Evolutionary conservation across 352 stramenopile species (phyloP).

Genomic region (Peronospora belbahrii): DNA sequence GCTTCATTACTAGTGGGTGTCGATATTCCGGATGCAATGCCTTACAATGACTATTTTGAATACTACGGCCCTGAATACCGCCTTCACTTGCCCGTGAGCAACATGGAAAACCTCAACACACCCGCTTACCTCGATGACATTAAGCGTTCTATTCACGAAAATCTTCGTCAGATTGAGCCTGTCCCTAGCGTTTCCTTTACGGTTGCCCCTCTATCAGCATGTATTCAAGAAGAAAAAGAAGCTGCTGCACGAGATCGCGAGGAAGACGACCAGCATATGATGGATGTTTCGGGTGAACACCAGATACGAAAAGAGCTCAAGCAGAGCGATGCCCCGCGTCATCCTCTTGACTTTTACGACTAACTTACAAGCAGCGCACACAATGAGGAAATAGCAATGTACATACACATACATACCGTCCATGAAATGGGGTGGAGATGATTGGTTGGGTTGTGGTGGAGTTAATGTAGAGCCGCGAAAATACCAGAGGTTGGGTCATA

Average conservation of each 20-base stretch:
- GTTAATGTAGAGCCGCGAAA: too few relatives aligned
- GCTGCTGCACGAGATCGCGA: constrained; percentile 42
- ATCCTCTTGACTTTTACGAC: constrained; percentile 77
- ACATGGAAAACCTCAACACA: constrained; percentile 97
- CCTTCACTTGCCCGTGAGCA: constrained; percentile 93
- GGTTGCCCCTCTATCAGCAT: constrained; percentile 51
- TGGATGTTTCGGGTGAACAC: constrained; percentile 56
- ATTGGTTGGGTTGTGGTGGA: constrained; percentile 3
- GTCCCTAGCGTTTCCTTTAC: constrained; percentile 96
- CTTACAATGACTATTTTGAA: constrained; percentile 99
- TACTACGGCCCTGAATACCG: constrained; percentile 98
- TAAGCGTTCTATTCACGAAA: constrained; percentile 88
- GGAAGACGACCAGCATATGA: constrained; percentile 58
- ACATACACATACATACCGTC: too few relatives aligned
- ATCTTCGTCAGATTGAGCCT: constrained; percentile 92
- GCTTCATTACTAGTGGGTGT: constrained; percentile 92
- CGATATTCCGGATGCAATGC: constrained; percentile 92
- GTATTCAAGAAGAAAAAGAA: constrained; percentile 41
- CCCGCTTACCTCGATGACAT: constrained; percentile 87
- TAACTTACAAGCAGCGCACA: constrained; percentile 22
- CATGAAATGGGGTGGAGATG: constrained; percentile 5
- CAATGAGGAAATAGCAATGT: constrained; percentile 5
- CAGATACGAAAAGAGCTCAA: constrained; percentile 47
- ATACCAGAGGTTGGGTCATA: constrained; percentile 12
- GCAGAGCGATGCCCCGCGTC: constrained; percentile 42